A percentile compares a stretch with the other conserved stretches of the same genome.
Conservation (phyloP, 306 rosid species). For the peach (Prunus persica) region DNA sequence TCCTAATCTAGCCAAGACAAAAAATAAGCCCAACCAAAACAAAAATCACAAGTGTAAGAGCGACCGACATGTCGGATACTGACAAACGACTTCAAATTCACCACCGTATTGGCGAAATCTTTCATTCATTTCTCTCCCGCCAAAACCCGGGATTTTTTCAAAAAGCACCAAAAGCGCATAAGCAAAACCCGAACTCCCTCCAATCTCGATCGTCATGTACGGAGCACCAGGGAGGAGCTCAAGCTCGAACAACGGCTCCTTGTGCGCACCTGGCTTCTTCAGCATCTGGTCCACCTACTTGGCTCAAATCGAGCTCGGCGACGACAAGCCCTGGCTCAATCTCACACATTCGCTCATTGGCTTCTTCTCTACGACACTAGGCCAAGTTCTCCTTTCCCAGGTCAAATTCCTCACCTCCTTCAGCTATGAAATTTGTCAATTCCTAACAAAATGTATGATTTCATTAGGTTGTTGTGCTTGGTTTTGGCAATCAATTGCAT, state of each 20-base stretch:
- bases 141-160: constrained; percentile 20
- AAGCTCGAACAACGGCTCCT: constrained; percentile 23
- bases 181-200: not conserved
- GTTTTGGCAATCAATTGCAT: not conserved
- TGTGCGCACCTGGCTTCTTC: constrained; percentile 22
- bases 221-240: constrained; percentile 11
- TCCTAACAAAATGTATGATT: no score
- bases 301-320: constrained; percentile 53
- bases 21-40: no score
- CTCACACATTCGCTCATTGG: constrained; percentile 54
- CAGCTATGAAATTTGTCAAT: not conserved
- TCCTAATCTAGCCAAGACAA: no score
- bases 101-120: not conserved
- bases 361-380: constrained; percentile 56
- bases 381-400: constrained; percentile 53
- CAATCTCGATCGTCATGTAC: constrained; percentile 14
- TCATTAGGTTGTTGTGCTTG: not conserved
- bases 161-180: not conserved
- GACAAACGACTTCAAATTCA: not conserved
- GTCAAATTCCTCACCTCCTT: constrained; percentile 24
- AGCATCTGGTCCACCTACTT: constrained; percentile 47
- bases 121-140: constrained; percentile 29
- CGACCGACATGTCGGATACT: not conserved
- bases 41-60: not conserved
- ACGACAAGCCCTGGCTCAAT: constrained; percentile 56